These are phyloP conservation scores for Candida multigemmis DNA, from an alignment of 805 yeast species.

Conservation along the genomic window DNA sequence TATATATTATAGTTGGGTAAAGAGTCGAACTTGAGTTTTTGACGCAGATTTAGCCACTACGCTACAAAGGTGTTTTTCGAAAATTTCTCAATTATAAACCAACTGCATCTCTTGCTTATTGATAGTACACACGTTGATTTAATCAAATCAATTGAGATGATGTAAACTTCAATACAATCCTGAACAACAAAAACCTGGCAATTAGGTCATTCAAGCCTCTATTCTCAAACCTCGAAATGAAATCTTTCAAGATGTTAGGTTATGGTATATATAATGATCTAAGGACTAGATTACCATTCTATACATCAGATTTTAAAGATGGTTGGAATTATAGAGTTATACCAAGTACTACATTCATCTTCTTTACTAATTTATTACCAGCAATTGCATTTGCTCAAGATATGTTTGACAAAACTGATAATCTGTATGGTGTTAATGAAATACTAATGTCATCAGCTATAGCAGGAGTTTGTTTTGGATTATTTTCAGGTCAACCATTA, in stretches of 20 bases:
- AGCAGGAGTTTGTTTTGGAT: slow-evolving; percentile 84
- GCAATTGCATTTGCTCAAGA: slow-evolving; percentile 96
- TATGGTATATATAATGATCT: slow-evolving; percentile 50
- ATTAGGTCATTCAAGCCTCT: slow-evolving; percentile 1
- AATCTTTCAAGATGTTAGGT: slow-evolving; percentile 17
- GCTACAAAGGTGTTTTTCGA: too few relatives aligned
- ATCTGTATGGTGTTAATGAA: slow-evolving; percentile 88
- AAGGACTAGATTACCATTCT: slow-evolving; percentile 50
- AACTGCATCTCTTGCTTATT: too few relatives aligned
- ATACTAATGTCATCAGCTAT: slow-evolving; percentile 75
- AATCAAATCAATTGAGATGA: too few relatives aligned
- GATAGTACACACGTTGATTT: too few relatives aligned
- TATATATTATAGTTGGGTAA: too few relatives aligned
- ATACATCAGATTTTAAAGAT: slow-evolving; percentile 72
- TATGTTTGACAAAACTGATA: slow-evolving; percentile 85
- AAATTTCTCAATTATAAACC: too few relatives aligned
- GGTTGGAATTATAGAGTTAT: slow-evolving; percentile 79
- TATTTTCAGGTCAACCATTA: slow-evolving; percentile 82
- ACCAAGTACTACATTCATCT: slow-evolving; percentile 76
- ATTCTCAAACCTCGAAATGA: slow-evolving; percentile 3
- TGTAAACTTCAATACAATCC: too few relatives aligned
- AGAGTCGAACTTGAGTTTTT: too few relatives aligned
- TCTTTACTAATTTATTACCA: slow-evolving; percentile 84
- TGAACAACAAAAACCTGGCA: too few relatives aligned
- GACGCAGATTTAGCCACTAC: too few relatives aligned